Evolutionary conservation across 139 green algal genomes (phyloP).

Genomic region (Pleodorina starrii): DNA sequence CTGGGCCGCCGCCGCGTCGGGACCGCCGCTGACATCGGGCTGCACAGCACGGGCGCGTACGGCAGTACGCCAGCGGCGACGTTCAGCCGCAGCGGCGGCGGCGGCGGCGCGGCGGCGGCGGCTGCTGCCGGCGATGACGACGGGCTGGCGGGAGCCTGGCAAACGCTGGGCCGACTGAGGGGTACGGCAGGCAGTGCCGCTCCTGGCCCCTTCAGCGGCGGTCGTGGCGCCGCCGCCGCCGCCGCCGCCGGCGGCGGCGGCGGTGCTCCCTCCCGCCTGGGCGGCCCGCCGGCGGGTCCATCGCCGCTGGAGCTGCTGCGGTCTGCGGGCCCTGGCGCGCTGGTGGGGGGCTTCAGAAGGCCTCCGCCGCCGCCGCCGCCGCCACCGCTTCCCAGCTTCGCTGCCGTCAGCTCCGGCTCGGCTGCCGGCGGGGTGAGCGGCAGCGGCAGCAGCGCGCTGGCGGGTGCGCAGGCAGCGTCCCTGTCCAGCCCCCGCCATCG

Average conservation of each 20-base stretch:
- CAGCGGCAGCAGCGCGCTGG: background rate
- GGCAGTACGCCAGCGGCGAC: background rate
- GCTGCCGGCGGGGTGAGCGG: background rate
- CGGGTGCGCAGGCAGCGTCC: no score
- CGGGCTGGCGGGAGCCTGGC: background rate
- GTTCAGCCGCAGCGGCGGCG: background rate
- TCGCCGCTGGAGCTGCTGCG: slow-evolving; percentile 12
- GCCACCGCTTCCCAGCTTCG: background rate
- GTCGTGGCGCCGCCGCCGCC: background rate
- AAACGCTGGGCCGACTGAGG: background rate
- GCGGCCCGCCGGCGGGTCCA: background rate
- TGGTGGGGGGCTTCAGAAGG: slow-evolving; percentile 11
- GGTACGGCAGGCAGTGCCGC: background rate
- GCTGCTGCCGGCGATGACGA: background rate
- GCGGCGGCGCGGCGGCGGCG: background rate
- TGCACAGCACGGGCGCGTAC: background rate
- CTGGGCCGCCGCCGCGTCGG: background rate
- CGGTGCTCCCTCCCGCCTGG: background rate
- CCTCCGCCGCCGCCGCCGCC: no score
- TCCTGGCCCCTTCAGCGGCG: background rate
- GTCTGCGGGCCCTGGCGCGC: background rate
- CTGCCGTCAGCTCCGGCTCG: background rate
- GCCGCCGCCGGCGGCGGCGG: background rate
- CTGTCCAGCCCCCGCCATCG: background rate
- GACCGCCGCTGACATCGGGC: background rate